Base-by-base conservation (phyloP, 768 basidiomycete genomes). In the Ramaria sp. region DNA sequence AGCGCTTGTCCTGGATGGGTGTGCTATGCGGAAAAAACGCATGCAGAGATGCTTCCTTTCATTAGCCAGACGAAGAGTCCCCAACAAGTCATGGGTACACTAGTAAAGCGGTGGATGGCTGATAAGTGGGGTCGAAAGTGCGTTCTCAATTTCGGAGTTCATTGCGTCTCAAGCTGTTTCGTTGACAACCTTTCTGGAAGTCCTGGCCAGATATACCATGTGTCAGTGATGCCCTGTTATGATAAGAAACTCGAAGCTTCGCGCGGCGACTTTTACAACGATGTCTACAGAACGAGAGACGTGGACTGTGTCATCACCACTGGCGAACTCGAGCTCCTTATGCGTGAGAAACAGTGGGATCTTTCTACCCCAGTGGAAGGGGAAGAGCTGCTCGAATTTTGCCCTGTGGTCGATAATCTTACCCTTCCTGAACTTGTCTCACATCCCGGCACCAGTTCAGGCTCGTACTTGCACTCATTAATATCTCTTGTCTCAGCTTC, bases 201-300 rank as follows among this genome's bases (percentile, higher is more conserved):
- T 39, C 91, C 92, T 0, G 75, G 89, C 64, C 77, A 90, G 63
- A 80, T 99, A 46, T 99, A 98, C 67, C 96, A 99, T 65, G 92
- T 98, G 53, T 80, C 91, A 0, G 93, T 97, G 51, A 98, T 98
- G 94, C 95, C 96, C 0, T 99, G 96, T 70, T 98, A 98, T 70
- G 96, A 99, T 78, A 98, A 98, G 73, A 99, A 99, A 67, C 82
- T 99, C 15, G 96, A 99, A 71, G 96, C 96, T 0, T 97, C 94
- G 9, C 80, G 96, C 27, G 80, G 84, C 48, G 94, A 99, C 66
- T 99, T 98, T 66, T 91, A 91, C 66, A 83, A 84, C 60, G 84
- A 86, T 7, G 62, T 79, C 1, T 86, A 91, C 69, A 76, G 84
- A 39, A 92, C 91, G 10, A 77, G 94, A 54, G 95, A 98, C 63